These are phyloP conservation scores for Triticum dicoccoides DNA, from an alignment of 176 grass and related monocot species.

Conservation along the genomic window DNA sequence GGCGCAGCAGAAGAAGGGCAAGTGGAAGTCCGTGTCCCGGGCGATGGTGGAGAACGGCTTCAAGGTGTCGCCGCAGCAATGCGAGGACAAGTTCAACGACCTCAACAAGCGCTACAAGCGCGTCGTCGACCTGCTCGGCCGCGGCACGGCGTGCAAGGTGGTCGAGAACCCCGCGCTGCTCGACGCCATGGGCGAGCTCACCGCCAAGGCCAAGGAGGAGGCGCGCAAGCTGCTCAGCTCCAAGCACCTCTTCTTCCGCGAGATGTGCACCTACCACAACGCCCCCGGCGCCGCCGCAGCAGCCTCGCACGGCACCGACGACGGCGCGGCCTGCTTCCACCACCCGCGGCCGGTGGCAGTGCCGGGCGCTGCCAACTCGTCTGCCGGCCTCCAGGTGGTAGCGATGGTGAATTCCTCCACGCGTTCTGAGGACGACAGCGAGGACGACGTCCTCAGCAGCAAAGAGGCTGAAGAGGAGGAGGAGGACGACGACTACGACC, in stretches of 20 bases:
- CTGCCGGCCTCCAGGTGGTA: conserved; percentile 18
- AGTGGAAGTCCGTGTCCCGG: conserved; percentile 90
- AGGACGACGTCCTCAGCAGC: conserved; percentile 22
- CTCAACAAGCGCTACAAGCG: conserved; percentile 98
- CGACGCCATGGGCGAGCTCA: conserved; percentile 64
- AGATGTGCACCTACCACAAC: conserved; percentile 98
- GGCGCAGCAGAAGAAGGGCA: conserved; percentile 79
- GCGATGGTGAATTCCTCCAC: conserved; percentile 30
- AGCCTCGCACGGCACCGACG: background rate
- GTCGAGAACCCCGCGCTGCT: conserved; percentile 79
- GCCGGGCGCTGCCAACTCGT: conserved; percentile 10
- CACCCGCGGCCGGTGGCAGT: conserved; percentile 21
- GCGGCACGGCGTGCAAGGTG: conserved; percentile 74
- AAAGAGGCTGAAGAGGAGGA: conserved; percentile 26
- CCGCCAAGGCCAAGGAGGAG: conserved; percentile 76
- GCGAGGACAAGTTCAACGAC: conserved; percentile 99
- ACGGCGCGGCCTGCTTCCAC: conserved; percentile 38
- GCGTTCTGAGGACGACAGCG: conserved; percentile 40
- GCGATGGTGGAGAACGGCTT: conserved; percentile 78
- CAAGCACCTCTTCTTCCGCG: conserved; percentile 95
- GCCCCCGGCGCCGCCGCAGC: background rate
- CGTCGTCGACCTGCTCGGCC: conserved; percentile 79
- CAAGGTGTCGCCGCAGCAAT: conserved; percentile 92
- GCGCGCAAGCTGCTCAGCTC: conserved; percentile 89
- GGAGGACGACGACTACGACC: conserved; percentile 6